These are phyloP conservation scores for Onygenales sp. DNA, from an alignment of 2,329 filamentous ascomycete species.

Conservation along the genomic window DNA sequence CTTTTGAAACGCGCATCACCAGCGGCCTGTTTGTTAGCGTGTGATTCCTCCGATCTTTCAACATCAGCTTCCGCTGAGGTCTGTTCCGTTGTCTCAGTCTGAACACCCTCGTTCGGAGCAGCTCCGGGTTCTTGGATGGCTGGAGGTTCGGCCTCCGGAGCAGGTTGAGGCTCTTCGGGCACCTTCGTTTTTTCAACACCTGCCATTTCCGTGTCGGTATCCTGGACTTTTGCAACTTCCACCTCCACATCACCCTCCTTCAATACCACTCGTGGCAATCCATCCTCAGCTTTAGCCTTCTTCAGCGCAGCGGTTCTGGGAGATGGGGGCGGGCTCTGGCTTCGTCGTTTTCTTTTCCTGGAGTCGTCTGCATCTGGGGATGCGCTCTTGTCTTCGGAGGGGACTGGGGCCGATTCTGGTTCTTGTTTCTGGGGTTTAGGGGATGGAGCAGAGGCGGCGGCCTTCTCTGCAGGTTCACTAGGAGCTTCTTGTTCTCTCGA, in stretches of 20 bases:
- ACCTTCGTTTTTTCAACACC: constrained; percentile 4
- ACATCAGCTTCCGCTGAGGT: constrained; percentile 10
- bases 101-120: constrained; percentile 1
- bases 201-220: neutral
- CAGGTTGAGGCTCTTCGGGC: neutral
- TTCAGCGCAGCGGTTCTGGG: constrained; percentile 47
- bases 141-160: neutral
- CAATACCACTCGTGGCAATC: constrained; percentile 18
- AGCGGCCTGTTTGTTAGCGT: constrained; percentile 19
- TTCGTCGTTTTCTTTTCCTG: constrained; percentile 59
- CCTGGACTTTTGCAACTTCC: neutral
- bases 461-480: neutral
- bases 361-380: constrained; percentile 40
- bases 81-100: constrained; percentile 1
- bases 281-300: constrained; percentile 39
- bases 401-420: constrained; percentile 9
- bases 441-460: neutral
- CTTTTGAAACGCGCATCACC: constrained; percentile 41
- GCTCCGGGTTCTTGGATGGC: neutral
- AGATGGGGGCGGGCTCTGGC: constrained; percentile 50
- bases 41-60: constrained; percentile 15
- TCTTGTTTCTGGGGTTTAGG: constrained; percentile 17
- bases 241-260: constrained; percentile 19
- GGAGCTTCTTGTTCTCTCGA: constrained; percentile 4
- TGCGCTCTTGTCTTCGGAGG: constrained; percentile 20